A percentile compares a stretch with the other conserved stretches of the same genome.
These are phyloP conservation scores for Colletotrichum melonis DNA, from an alignment of 2,329 filamentous ascomycete species.

Conservation along the genomic window DNA sequence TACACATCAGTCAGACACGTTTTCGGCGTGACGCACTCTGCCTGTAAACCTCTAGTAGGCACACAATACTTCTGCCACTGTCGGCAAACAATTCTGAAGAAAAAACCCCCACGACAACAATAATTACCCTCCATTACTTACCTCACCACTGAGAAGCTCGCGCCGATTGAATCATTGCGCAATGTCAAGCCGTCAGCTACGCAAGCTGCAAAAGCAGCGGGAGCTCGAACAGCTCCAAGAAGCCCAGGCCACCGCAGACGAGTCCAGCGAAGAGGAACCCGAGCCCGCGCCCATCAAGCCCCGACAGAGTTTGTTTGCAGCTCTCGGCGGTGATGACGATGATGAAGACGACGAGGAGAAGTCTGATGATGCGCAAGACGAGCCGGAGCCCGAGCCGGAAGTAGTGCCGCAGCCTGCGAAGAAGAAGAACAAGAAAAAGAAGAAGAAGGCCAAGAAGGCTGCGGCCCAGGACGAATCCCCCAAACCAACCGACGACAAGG, in stretches of 20 bases:
- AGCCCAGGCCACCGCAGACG: conserved; percentile 44
- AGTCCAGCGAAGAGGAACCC: conserved; percentile 43
- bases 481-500: conserved; percentile 39
- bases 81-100: background rate
- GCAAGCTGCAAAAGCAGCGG: conserved; percentile 63
- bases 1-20: conserved; percentile 32
- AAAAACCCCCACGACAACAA: background rate
- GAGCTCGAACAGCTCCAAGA: conserved; percentile 51
- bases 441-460: conserved; percentile 49
- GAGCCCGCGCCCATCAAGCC: conserved; percentile 49
- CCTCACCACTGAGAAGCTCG: background rate
- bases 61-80: background rate
- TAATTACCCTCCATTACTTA: background rate
- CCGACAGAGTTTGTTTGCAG: conserved; percentile 62
- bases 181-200: conserved; percentile 65
- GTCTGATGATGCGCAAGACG: conserved; percentile 43
- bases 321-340: conserved; percentile 58
- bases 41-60: background rate
- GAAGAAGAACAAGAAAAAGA: conserved; percentile 53
- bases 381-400: conserved; percentile 37
- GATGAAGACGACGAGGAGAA: conserved; percentile 52
- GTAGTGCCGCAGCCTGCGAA: conserved; percentile 38
- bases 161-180: conserved; percentile 14
- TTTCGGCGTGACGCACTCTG: conserved; percentile 32
- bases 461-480: conserved; percentile 38